These are phyloP conservation scores for Stephanodiscus minutulus DNA, from an alignment of 108 stramenopile genomes.

Conservation along the genomic window DNA sequence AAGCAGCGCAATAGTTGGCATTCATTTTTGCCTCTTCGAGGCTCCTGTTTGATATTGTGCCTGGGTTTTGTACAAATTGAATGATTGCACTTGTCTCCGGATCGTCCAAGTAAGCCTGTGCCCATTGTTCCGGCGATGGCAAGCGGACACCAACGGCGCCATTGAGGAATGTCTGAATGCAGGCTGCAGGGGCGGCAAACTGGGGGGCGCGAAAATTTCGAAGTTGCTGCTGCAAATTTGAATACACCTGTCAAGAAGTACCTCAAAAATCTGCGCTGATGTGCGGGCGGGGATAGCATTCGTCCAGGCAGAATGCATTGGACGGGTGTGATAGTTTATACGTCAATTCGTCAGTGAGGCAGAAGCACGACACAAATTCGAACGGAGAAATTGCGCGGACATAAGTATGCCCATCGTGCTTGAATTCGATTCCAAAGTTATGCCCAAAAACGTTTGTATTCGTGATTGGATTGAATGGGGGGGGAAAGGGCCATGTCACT, in stretches of 20 bases:
- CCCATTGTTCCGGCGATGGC: neutral
- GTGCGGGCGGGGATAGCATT: neutral
- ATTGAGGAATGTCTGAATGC: neutral
- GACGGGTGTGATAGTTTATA: neutral
- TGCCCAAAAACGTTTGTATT: slow-evolving; percentile 8
- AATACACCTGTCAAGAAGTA: neutral
- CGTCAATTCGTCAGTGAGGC: slow-evolving; percentile 1
- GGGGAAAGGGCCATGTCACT: neutral
- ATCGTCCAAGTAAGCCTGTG: neutral
- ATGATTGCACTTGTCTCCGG: neutral
- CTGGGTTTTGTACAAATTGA: neutral
- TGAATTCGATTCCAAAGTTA: slow-evolving; percentile 23
- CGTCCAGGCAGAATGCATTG: neutral
- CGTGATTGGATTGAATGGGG: neutral
- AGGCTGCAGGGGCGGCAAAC: slow-evolving; percentile 4
- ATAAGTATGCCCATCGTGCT: neutral
- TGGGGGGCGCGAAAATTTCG: neutral
- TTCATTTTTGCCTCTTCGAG: neutral
- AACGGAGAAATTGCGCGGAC: slow-evolving; percentile 9
- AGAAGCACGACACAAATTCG: slow-evolving; percentile 11
- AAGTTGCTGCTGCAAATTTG: neutral
- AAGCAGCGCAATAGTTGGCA: neutral
- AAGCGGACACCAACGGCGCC: neutral
- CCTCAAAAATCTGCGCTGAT: slow-evolving; percentile 1
- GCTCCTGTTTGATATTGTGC: neutral